Percentiles rank a stretch among this genome's conserved stretches.
Evolutionary conservation across 352 stramenopile species (phyloP).

Genomic region (Pythium monospermum): DNA sequence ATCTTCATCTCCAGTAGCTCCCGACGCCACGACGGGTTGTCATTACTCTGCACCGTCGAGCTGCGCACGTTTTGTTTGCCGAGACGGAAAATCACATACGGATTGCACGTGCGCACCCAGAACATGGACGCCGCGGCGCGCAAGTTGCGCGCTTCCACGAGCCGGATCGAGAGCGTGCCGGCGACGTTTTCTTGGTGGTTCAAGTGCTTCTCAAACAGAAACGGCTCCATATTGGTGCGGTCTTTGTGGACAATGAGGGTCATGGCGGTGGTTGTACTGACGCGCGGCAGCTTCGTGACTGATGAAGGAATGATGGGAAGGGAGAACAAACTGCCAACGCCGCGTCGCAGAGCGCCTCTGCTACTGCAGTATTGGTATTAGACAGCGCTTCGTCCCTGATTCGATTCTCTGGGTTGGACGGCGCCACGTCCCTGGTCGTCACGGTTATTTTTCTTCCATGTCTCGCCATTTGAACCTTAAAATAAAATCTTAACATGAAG

Average conservation of each 20-base stretch:
- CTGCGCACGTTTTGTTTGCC: constrained; percentile 64
- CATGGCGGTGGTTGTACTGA: no score
- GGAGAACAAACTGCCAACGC: neutral
- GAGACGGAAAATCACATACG: constrained; percentile 81
- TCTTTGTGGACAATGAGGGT: no score
- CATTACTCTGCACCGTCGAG: constrained; percentile 61
- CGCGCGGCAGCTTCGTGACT: no score
- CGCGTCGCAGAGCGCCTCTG: no score
- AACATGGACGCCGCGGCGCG: constrained; percentile 74
- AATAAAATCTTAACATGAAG: no score
- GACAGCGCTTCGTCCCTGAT: no score
- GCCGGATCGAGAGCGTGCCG: constrained; percentile 61
- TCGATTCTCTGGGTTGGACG: no score
- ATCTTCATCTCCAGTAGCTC: constrained; percentile 76
- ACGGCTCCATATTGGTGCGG: constrained; percentile 48
- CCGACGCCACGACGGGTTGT: constrained; percentile 71
- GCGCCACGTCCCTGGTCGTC: no score
- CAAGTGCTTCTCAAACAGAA: constrained; percentile 78
- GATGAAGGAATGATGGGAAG: no score
- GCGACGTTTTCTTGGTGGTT: constrained; percentile 68
- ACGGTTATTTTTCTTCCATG: no score
- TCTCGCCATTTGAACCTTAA: no score
- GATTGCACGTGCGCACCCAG: constrained; percentile 76
- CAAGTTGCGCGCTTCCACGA: constrained; percentile 68
- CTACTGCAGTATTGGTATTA: no score